phyloP scores from a whole-genome alignment of 2,329 filamentous ascomycete species.

The Aspergillus alliaceus region DNA sequence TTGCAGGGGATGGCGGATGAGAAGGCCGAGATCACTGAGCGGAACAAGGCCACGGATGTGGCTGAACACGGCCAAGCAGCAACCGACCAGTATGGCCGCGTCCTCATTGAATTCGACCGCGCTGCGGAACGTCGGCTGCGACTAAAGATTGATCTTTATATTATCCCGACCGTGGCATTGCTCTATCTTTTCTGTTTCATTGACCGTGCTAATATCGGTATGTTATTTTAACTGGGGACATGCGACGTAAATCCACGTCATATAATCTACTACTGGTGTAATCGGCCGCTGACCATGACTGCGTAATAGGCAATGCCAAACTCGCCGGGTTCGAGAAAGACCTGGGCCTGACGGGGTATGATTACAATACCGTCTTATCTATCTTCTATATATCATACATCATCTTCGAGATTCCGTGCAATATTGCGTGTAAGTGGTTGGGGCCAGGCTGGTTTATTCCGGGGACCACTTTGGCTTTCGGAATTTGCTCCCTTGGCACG shows the following conservation, averaged over 20 bases:
- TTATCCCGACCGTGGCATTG: conserved; percentile 65
- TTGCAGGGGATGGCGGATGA: conserved; percentile 16
- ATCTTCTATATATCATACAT: conserved; percentile 74
- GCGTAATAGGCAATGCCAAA: conserved; percentile 57
- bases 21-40: conserved; percentile 15
- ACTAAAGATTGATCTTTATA: conserved; percentile 64
- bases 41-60: conserved; percentile 17
- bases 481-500: conserved; percentile 62
- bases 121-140: conserved; percentile 59
- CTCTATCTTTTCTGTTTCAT: conserved; percentile 74
- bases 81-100: conserved; percentile 53
- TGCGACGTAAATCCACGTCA: background rate
- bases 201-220: conserved; percentile 70
- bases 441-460: conserved; percentile 74
- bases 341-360: conserved; percentile 60
- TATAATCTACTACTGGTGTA: background rate
- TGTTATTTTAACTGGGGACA: background rate
- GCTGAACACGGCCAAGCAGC: conserved; percentile 49
- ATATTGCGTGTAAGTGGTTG: conserved; percentile 67
- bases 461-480: conserved; percentile 61
- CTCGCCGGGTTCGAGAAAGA: conserved; percentile 65
- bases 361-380: conserved; percentile 68
- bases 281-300: background rate
- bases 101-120: conserved; percentile 56
- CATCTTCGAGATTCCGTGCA: conserved; percentile 68